Percentiles rank a stretch among this genome's conserved stretches.
These are phyloP conservation scores for Botrytis porri DNA, from an alignment of 2,329 filamentous ascomycete genomes.

Conservation along the genomic window DNA sequence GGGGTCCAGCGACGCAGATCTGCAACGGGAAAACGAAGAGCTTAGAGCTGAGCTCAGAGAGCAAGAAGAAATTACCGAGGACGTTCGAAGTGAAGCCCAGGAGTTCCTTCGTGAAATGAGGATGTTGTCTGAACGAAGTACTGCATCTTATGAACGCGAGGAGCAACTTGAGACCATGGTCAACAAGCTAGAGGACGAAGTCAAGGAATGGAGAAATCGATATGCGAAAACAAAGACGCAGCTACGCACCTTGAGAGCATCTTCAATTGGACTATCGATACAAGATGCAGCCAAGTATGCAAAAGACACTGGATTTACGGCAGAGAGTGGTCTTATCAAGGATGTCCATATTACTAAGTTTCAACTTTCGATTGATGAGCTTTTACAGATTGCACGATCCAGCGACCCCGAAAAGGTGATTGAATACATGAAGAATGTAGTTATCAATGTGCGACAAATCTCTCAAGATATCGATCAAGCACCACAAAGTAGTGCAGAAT, in stretches of 20 bases:
- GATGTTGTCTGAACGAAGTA: constrained; percentile 74
- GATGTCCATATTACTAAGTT: constrained; percentile 94
- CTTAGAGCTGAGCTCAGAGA: constrained; percentile 63
- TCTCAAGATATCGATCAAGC: constrained; percentile 73
- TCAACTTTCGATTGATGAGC: constrained; percentile 89
- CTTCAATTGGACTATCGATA: constrained; percentile 69
- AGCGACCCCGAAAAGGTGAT: constrained; percentile 73
- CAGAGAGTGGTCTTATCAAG: constrained; percentile 75
- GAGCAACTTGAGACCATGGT: constrained; percentile 74
- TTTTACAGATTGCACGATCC: constrained; percentile 72
- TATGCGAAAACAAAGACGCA: constrained; percentile 89
- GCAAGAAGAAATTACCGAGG: constrained; percentile 80
- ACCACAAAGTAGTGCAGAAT: constrained; percentile 48
- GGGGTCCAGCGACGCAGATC: constrained; percentile 47
- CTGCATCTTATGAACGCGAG: constrained; percentile 76
- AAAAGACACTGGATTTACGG: constrained; percentile 64
- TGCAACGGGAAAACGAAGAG: constrained; percentile 64
- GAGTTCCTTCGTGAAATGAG: constrained; percentile 88
- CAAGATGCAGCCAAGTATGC: constrained; percentile 67
- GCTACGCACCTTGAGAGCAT: constrained; percentile 74
- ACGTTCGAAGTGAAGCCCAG: constrained; percentile 80
- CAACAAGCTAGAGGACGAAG: constrained; percentile 73
- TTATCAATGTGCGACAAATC: constrained; percentile 78
- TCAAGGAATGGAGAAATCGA: constrained; percentile 85
- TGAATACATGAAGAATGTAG: constrained; percentile 82